phyloP scores from a whole-genome alignment of 495 filamentous ascomycete genomes.

The Lasiosphaeria hispida region DNA sequence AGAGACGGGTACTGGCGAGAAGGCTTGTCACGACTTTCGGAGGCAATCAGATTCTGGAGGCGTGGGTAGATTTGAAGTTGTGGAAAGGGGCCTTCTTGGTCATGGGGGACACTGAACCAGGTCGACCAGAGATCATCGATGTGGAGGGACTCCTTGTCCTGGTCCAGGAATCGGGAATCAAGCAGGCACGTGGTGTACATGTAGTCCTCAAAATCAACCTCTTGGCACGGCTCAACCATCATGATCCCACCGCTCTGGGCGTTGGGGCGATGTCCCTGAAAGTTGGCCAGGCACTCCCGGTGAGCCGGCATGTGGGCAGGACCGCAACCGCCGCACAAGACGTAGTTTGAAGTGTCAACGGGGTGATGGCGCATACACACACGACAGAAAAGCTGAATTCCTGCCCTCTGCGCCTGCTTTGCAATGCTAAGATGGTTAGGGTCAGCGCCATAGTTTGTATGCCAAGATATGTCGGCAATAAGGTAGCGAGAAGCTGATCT shows the following conservation, averaged over 20 bases:
- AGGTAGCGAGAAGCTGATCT: neutral
- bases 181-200: constrained; percentile 14
- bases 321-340: constrained; percentile 8
- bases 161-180: constrained; percentile 7
- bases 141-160: constrained; percentile 11
- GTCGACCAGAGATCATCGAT: constrained; percentile 19
- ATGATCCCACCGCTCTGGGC: neutral
- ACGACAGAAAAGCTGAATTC: neutral
- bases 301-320: neutral
- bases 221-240: neutral
- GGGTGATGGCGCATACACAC: neutral
- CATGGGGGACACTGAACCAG: constrained; percentile 22
- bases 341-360: neutral
- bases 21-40: constrained; percentile 5
- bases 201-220: neutral
- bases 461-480: neutral
- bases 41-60: constrained; percentile 7
- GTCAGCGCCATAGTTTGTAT: neutral
- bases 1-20: constrained; percentile 15
- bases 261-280: neutral
- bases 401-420: constrained; percentile 3
- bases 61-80: constrained; percentile 17
- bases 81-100: constrained; percentile 15
- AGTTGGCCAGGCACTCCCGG: constrained; percentile 3
- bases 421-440: neutral